Evolutionary conservation across 768 basidiomycete genomes (phyloP).

Genomic region (Clavulina sp.): DNA sequence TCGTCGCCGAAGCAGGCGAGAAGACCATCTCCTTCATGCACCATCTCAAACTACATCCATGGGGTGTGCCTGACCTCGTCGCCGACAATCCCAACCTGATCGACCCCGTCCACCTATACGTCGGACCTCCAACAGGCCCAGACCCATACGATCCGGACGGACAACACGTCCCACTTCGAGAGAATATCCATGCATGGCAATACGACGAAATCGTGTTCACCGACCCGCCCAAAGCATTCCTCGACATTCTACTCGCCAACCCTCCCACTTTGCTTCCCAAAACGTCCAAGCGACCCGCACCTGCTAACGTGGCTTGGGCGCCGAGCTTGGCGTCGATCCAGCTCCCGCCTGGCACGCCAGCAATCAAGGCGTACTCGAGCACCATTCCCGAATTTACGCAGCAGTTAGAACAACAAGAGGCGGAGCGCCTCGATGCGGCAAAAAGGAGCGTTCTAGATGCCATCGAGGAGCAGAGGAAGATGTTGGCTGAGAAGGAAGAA

Average conservation of each 20-base stretch:
- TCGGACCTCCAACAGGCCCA: conserved; percentile 27
- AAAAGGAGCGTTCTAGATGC: conserved; percentile 51
- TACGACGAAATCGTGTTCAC: conserved; percentile 97
- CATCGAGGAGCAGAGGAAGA: conserved; percentile 52
- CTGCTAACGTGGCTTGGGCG: conserved; percentile 50
- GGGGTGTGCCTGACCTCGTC: conserved; percentile 27
- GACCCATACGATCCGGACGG: conserved; percentile 6
- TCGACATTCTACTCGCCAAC: conserved; percentile 61
- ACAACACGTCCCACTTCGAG: conserved; percentile 11
- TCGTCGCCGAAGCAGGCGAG: conserved; percentile 77
- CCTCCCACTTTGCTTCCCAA: conserved; percentile 71
- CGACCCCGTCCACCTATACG: conserved; percentile 44
- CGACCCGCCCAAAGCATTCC: conserved; percentile 79
- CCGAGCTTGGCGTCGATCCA: conserved; percentile 41
- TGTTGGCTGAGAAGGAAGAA: conserved; percentile 64
- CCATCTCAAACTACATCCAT: conserved; percentile 89
- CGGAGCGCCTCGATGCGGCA: conserved; percentile 60
- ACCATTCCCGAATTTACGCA: conserved; percentile 65
- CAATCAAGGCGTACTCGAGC: no score
- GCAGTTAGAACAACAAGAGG: conserved; percentile 78
- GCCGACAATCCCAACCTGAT: conserved; percentile 46
- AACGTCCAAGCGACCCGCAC: conserved; percentile 39
- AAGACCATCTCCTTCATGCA: conserved; percentile 79
- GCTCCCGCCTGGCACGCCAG: conserved; percentile 34
- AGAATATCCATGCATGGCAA: conserved; percentile 88